Evolutionary conservation across 2,329 filamentous ascomycete genomes (phyloP), one percentile per base, ranked within the genome.

Genomic region (Clonostachys byssicola): DNA sequence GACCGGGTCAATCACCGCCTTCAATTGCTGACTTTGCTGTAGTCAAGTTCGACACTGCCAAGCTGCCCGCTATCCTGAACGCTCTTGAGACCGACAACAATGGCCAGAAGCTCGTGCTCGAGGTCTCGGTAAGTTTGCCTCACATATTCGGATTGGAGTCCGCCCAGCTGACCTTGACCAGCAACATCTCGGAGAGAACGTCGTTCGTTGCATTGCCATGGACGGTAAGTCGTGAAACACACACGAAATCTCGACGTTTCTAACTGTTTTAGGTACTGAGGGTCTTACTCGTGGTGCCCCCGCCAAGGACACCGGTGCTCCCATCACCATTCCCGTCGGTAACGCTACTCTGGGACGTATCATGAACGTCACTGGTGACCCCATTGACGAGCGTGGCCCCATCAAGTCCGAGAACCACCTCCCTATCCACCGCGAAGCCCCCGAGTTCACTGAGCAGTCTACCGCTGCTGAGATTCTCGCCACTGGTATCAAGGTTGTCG

Each of bases 401-500:
- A 90, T 99, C 82, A 96, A 96, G 86, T 79, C 85, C 67, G 81
- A 85, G 74, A 94, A 95, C 83, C 81, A 75, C 71, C 75, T 84
- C 39, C 89, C 94, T 58, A 99, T 99, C 65, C 94, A 99, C 85
- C 83, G 90, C 71, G 92, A 99, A 58, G 85, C 94, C 60, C 94
- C 94, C 58, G 76, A 77, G 70, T 99, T 97, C 83, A 81, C 81
- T 60, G 94, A 99, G 68, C 94, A 99, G 82, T 95, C 94, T 58
- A 99, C 94, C 63, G 81, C 84, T 64, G 94, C 94, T 63, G 94
- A 99, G 80, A 86, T 99, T 74, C 85, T 99, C 62, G 89, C 95
- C 65, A 99, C 94, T 61, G 94, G 94, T 86, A 99, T 99, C 85
- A 99, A 99, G 88, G 94, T 99, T 74, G 94, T 99, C 78, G 94